A percentile compares a stretch with the other conserved stretches of the same genome.
These are phyloP conservation scores for Microdochium nivale DNA, from an alignment of 2,329 filamentous ascomycete species.

Conservation along the genomic window DNA sequence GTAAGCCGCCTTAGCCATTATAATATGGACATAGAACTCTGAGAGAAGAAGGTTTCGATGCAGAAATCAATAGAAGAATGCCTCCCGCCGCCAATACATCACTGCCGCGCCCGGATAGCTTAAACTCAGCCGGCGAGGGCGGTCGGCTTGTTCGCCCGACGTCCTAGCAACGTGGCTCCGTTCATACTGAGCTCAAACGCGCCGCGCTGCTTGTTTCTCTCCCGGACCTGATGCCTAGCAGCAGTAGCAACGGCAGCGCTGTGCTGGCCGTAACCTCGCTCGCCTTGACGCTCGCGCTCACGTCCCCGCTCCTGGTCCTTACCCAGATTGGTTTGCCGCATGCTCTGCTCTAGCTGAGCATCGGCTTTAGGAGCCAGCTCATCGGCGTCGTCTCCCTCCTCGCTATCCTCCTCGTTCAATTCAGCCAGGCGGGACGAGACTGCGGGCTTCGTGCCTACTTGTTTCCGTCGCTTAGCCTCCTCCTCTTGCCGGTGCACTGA, in stretches of 20 bases:
- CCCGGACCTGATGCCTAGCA: constrained; percentile 68
- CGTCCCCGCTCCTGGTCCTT: constrained; percentile 43
- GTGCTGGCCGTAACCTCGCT: constrained; percentile 81
- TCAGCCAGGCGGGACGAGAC: constrained; percentile 48
- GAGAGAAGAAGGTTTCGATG: background rate
- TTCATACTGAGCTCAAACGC: constrained; percentile 89
- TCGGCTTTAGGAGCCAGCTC: constrained; percentile 42
- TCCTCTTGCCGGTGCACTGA: constrained; percentile 96
- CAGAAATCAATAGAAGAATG: background rate
- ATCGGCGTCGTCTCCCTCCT: constrained; percentile 41
- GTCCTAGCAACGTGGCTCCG: constrained; percentile 79
- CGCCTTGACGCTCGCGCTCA: constrained; percentile 39
- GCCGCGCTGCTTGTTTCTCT: constrained; percentile 61
- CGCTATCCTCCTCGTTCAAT: constrained; percentile 61
- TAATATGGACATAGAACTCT: background rate
- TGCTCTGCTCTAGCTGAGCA: constrained; percentile 69
- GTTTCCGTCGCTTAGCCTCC: constrained; percentile 84
- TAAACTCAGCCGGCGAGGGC: constrained; percentile 28
- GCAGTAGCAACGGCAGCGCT: constrained; percentile 76
- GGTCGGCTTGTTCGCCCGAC: constrained; percentile 48
- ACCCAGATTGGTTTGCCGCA: constrained; percentile 69
- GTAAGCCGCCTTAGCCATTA: background rate
- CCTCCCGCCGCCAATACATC: background rate
- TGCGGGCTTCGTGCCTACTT: constrained; percentile 64
- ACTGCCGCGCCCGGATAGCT: constrained; percentile 1